Evolutionary conservation across 2,329 filamentous ascomycete genomes (phyloP), one percentile per base, ranked within the genome.

Genomic region (Cladosporium halotolerans): DNA sequence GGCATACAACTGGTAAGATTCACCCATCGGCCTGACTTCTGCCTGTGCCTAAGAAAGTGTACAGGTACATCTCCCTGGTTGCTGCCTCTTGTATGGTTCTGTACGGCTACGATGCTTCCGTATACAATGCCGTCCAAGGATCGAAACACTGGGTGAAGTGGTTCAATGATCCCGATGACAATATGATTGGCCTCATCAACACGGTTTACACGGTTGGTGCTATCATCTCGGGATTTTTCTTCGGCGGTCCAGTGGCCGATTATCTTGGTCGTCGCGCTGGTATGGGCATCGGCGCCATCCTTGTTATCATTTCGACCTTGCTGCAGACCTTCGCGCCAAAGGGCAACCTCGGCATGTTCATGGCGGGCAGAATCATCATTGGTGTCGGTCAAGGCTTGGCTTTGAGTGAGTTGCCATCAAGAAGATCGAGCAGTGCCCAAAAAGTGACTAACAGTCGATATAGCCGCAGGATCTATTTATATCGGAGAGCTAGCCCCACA

Each of bases 41-140:
- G 14, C 14, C 14, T 33, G 23, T 75, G 63, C 2, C 31, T 44
- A n/a, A 52, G n/a, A 14, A 36, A 51, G 14, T 52, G 9, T 39
- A 31, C 41, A 79, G 81, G 82, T 86, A 84, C 72, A 81, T 85
- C 59, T 84, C 82, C 55, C 73, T 86, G 47, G 81, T 87, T 59
- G 84, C 84, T 53, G 84, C 85, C 63, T 82, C 83, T 67, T 87
- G 83, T 68, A 88, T 88, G 85, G 83, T 87, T 18, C 75, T 88
- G 42, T 88, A 87, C 66, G 85, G 85, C 54, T 88, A 88, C 66
- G 85, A 88, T 76, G 83, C 84, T 1, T 85, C 83, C 36, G 84
- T 86, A 44, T 88, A 83, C 75, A 88, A 88, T 67, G 83, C 84
- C 4, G 79, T 86, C 5, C 84, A 86, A 68, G 82, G 80, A 32